These are phyloP conservation scores for Populus simonii DNA, from an alignment of 345 rosid genomes.

Conservation along the genomic window DNA sequence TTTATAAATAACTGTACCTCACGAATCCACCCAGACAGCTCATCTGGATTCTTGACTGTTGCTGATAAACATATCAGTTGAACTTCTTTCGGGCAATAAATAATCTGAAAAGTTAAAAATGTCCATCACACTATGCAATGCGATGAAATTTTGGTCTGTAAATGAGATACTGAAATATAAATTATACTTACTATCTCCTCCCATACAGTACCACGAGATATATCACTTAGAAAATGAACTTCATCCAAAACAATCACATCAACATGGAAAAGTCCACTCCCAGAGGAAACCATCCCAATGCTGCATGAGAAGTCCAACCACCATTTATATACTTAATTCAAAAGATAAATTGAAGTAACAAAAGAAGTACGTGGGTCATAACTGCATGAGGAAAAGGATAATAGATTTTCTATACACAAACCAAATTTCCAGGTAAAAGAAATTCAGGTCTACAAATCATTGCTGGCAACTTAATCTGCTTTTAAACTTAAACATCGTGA, in stretches of 20 bases:
- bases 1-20: conserved; percentile 49
- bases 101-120: conserved; percentile 49
- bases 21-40: conserved; percentile 91
- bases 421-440: not conserved
- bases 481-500: not conserved
- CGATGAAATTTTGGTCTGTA: not conserved
- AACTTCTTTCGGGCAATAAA: conserved; percentile 88
- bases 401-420: not conserved
- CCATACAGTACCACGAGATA: conserved; percentile 92
- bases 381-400: conserved; percentile 3
- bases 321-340: conserved; percentile 7
- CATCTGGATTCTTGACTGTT: conserved; percentile 93
- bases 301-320: conserved; percentile 48
- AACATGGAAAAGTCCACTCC: conserved; percentile 80
- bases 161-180: not conserved
- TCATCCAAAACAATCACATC: conserved; percentile 92
- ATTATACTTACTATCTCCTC: conserved; percentile 25
- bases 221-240: conserved; percentile 96
- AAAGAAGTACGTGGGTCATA: conserved; percentile 1
- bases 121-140: conserved; percentile 1
- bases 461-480: not conserved
- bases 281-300: conserved; percentile 84
- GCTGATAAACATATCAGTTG: conserved; percentile 91
- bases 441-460: not conserved
- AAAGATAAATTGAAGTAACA: conserved; percentile 10